Evolutionary conservation across 2,329 filamentous ascomycete genomes (phyloP), one percentile per base, ranked within the genome.

Genomic region (Nigrospora osmanthi): DNA sequence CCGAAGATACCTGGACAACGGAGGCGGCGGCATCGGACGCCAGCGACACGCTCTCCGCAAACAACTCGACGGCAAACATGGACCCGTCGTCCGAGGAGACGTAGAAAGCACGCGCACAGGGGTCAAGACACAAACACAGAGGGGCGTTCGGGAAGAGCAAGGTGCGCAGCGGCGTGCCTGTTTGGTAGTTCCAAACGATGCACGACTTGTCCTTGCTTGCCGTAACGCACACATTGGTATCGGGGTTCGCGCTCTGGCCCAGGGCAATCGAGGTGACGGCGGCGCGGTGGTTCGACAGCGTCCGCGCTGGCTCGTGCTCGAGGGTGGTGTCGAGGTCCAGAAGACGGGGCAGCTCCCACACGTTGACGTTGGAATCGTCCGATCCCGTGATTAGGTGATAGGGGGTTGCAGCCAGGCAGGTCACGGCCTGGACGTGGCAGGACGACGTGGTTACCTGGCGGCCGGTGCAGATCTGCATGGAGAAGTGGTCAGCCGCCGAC

Each of bases 171-270:
- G 85, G 72, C 48, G 80, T 78, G 35, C 88, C 88, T 1, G 81
- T 87, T 49, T 83, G 80, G 61, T 94, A 94, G 66, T 97, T 90
- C 93, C 93, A 98, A 48, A 95, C 74, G 56, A 95, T 83, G 54
- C 88, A 88, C 9, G 88, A 93, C 65, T 87, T 90, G 67, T 97
- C 93, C 55, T 80, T 82, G 52, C 88, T 88, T 7, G 83, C 80
- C 3, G 91, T 94, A 16, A 96, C 76, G 47, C 86, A 90, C 49
- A 97, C 81, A 62, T 87, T 91, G 47, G 85, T 85, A 55, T 82
- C 79, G 14, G 68, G 61, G 60, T 80, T 83, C 48, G 75, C 71
- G 58, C 85, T 84, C 57, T 87, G 81, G 15, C 86, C 83, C 37
- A 76, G 66, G 6, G 65, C 66, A 15, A 86, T 60, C 42, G 75